Evolutionary conservation across 2,329 filamentous ascomycete species (phyloP), one percentile per base, ranked within the genome.

Genomic region (Aspergillus glaucus): DNA sequence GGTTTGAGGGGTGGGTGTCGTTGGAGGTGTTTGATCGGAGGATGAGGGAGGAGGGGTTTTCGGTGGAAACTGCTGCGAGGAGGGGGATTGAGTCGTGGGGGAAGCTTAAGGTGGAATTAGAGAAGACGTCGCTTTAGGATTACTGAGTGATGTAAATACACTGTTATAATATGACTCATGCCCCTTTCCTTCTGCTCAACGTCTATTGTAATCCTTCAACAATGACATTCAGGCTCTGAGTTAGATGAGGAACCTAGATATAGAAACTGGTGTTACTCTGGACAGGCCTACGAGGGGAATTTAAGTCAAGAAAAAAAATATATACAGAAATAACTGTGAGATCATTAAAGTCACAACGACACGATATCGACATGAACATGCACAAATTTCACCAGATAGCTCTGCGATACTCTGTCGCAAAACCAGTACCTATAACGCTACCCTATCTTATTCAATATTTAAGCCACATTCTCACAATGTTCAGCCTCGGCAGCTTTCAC

Each of bases 1-100:
- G 48, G 2, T 61, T 51, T 48, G 46, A 47, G 22, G 60, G 60
- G 1, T 57, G 55, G 47, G 54, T 62, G 9, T 59, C 53, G 3
- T 34, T 62, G 15, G 60, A 62, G 45, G 50, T 50, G 2, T 61
- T 61, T 48, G 53, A 59, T 41, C 48, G 56, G 39, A 47, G 52
- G 30, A 57, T 59, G 57, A 21, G 48, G 19, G 48, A 53, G 1
- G 48, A 57, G 26, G 24, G 36, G 8, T 42, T 14, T 10, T 24
- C 19, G 21, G 43, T 44, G 1, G n/a, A 44, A 8, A 26, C 43
- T 12, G 51, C 49, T 48, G 53, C 49, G 2, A 32, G 30, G 14
- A 47, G 51, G 21, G 49, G 46, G 6, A 14, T 43, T 3, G 12
- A 40, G 28, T 47, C 43, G 8, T 22, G 39, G 17, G 4, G 12